phyloP scores from a whole-genome alignment of 2,329 filamentous ascomycete genomes.

The Fusarium praegraminearum region DNA sequence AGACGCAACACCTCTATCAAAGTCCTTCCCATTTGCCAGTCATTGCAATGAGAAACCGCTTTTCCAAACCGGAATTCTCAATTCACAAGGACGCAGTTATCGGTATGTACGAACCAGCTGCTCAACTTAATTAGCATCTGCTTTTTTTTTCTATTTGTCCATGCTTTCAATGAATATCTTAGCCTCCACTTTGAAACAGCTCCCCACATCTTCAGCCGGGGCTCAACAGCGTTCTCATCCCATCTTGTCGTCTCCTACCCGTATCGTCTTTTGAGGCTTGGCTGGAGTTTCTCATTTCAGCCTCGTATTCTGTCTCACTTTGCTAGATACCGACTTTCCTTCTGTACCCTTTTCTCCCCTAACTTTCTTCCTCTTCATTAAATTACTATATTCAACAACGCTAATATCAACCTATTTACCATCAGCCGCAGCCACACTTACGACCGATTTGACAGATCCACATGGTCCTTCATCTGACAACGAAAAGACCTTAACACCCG shows the following conservation, averaged over 20 bases:
- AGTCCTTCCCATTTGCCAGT: not conserved
- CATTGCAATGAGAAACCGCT: constrained; percentile 50
- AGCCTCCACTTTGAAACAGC: constrained; percentile 42
- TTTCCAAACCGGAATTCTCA: constrained; percentile 52
- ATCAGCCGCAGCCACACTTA: constrained; percentile 36
- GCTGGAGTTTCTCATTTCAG: constrained; percentile 32
- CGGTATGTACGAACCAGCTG: constrained; percentile 35
- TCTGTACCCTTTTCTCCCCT: constrained; percentile 2
- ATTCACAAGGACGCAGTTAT: constrained; percentile 51
- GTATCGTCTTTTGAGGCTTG: constrained; percentile 7
- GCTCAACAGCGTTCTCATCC: constrained; percentile 36
- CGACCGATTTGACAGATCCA: constrained; percentile 42
- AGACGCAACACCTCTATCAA: not conserved
- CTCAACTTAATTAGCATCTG: not conserved
- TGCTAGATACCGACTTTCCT: not conserved
- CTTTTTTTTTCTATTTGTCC: constrained; percentile 8
- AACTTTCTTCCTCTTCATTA: not conserved
- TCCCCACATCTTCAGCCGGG: constrained; percentile 42
- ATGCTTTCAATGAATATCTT: constrained; percentile 27
- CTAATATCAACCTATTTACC: constrained; percentile 39
- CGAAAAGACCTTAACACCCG: constrained; percentile 53
- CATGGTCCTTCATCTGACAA: constrained; percentile 48
- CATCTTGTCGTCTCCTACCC: constrained; percentile 6
- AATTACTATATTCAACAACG: not conserved
- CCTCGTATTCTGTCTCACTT: constrained; percentile 18